Conservation (phyloP, 768 basidiomycete species). For the Chlorophyllum brunneum region DNA sequence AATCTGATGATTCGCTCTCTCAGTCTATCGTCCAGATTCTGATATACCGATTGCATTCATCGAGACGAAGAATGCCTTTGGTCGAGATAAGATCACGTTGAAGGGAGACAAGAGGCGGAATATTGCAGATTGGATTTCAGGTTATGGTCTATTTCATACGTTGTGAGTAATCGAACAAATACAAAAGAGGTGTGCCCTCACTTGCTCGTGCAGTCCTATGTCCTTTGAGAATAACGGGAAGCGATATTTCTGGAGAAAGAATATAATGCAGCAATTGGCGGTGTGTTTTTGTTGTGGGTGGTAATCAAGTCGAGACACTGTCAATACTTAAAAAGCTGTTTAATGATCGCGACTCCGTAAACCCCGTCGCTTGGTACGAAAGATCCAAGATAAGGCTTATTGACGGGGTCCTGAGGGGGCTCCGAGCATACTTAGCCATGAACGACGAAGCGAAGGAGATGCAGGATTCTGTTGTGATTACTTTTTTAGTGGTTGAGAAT, state of each 20-base stretch:
- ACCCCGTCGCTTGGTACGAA: conserved; percentile 7
- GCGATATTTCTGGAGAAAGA: conserved; percentile 1
- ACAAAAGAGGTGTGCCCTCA: too few relatives aligned
- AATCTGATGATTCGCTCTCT: conserved; percentile 1
- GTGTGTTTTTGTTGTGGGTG: neutral
- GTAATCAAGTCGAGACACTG: neutral
- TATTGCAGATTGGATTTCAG: conserved; percentile 4
- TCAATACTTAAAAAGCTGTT: neutral
- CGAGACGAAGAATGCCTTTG: conserved; percentile 2
- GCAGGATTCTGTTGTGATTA: neutral
- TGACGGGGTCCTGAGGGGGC: neutral
- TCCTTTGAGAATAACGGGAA: conserved; percentile 1
- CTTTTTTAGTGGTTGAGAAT: neutral
- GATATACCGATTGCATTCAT: neutral
- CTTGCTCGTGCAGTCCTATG: conserved; percentile 5
- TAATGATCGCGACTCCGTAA: neutral
- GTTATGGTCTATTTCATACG: neutral
- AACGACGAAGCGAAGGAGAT: neutral
- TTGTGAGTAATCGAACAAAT: conserved; percentile 2
- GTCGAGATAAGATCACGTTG: conserved; percentile 2
- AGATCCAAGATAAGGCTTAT: conserved; percentile 1
- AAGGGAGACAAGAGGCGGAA: neutral
- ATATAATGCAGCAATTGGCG: neutral
- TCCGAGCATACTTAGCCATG: neutral
- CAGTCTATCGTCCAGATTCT: neutral